Percentiles rank a stretch among this genome's conserved stretches.
These are phyloP conservation scores for Pisolithus orientalis DNA, from an alignment of 768 basidiomycete genomes.

Conservation along the genomic window DNA sequence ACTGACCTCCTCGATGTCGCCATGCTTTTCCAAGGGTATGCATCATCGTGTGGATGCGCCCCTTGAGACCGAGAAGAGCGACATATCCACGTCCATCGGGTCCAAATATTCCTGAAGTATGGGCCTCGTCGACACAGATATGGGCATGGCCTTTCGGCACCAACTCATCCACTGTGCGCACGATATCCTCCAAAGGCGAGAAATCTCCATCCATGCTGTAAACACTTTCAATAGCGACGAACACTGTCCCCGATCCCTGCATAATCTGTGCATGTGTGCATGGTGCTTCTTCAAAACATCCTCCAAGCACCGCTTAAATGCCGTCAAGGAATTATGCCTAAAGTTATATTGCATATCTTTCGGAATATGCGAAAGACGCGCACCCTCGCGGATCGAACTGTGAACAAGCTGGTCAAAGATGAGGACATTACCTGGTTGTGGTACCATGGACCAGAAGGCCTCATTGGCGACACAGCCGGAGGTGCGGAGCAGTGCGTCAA, in stretches of 20 bases:
- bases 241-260: conserved; percentile 29
- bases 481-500: conserved; percentile 26
- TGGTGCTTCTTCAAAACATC: conserved; percentile 18
- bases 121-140: conserved; percentile 53
- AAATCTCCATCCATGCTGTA: conserved; percentile 63
- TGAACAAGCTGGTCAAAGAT: conserved; percentile 51
- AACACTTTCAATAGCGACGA: conserved; percentile 46
- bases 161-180: conserved; percentile 30
- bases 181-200: conserved; percentile 38
- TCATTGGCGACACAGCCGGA: conserved; percentile 52
- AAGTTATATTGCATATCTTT: conserved; percentile 27
- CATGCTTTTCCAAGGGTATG: conserved; percentile 49
- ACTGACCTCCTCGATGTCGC: conserved; percentile 15
- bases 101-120: conserved; percentile 51
- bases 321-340: conserved; percentile 38
- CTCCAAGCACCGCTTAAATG: conserved; percentile 25
- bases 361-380: conserved; percentile 31
- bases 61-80: conserved; percentile 34
- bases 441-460: conserved; percentile 42
- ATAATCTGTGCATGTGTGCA: conserved; percentile 14
- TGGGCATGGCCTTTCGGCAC: conserved; percentile 34
- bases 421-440: conserved; percentile 37
- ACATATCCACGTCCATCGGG: conserved; percentile 38
- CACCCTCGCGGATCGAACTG: conserved; percentile 46
- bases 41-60: conserved; percentile 38